A percentile compares a stretch with the other conserved stretches of the same genome.
These are phyloP conservation scores for Liriodendron chinense DNA, from an alignment of 164 flowering plant genomes.

Conservation along the genomic window DNA sequence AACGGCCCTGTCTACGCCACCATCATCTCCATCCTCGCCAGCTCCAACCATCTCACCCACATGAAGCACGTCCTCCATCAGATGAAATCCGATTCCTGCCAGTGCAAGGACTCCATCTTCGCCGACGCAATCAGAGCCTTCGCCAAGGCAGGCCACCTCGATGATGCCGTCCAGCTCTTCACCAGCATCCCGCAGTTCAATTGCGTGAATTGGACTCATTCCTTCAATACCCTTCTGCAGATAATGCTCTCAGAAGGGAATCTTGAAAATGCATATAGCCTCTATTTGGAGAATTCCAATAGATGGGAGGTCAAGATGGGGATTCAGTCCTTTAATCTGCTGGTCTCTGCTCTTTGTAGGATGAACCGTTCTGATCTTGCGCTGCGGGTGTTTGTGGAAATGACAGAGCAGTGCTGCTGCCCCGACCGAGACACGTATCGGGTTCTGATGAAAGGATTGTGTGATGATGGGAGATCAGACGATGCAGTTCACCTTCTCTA, in stretches of 20 bases:
- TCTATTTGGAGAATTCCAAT: conserved; percentile 49
- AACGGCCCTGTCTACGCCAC: conserved; percentile 73
- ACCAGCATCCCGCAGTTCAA: conserved; percentile 52
- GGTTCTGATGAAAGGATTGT: conserved; percentile 70
- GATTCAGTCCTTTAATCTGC: conserved; percentile 43
- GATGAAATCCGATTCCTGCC: conserved; percentile 68
- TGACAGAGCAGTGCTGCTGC: conserved; percentile 50
- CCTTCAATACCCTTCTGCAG: conserved; percentile 59
- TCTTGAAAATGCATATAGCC: conserved; percentile 33
- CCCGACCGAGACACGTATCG: conserved; percentile 62
- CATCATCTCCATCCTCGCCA: conserved; percentile 57
- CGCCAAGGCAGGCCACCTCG: conserved; percentile 43
- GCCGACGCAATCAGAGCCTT: conserved; percentile 44
- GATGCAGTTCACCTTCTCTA: conserved; percentile 80
- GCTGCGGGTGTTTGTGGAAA: conserved; percentile 57
- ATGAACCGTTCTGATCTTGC: conserved; percentile 55
- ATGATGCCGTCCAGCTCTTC: conserved; percentile 61
- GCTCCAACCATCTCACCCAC: conserved; percentile 40
- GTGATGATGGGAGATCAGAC: conserved; percentile 50
- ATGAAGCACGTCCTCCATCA: conserved; percentile 59
- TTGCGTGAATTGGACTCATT: conserved; percentile 62
- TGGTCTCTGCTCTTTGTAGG: conserved; percentile 54
- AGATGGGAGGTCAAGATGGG: conserved; percentile 66
- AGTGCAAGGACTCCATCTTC: conserved; percentile 59
- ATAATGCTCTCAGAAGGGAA: conserved; percentile 43